Base-by-base conservation (phyloP, 2,329 filamentous ascomycete species). In the Cladophialophora yegresii region DNA sequence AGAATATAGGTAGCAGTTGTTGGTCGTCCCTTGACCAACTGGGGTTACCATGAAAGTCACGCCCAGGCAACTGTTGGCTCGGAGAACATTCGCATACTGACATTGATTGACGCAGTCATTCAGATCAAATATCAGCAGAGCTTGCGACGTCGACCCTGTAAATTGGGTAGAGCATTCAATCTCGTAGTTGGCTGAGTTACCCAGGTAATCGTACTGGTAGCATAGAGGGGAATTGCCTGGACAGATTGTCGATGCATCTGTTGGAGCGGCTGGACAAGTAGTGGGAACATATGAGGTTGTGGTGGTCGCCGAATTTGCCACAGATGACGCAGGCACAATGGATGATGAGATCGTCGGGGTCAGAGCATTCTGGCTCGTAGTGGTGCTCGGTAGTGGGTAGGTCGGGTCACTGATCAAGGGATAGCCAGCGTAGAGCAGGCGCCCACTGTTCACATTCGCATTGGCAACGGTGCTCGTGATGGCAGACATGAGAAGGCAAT, bases 391-490 rank as follows among this genome's bases (percentile, higher is more conserved):
- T 28, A 33, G 16, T 20, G 49, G 43, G 23, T 57, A 61, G 23
- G 47, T 13, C 3, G 66, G 61, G 28, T 68, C 66, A n/a, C 12
- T 62, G 58, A 65, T 54, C 4, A 61, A 49, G 3, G 66, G 64
- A 55, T 69, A 69, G 5, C 67, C 65, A 13, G 58, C 54, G 40
- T 63, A 69, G n/a, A 69, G 32, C 13, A 69, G 58, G 5, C 66
- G 64, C n/a, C 36, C 64, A 43, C 56, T 61, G 13, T 69, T 54
- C 22, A 60, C 36, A 4, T 43, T 54, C 8, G 54, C 30, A 8
- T 40, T 51, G 32, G 28, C 61, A 4, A n/a, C 20, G 16, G 62
- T 69, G 22, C 65, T 54, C 2, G 62, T 65, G 30, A 67, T 43
- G 13, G 20, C 22, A 16, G 62, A 62, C 40, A 67, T 32, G 16